Base-by-base conservation (phyloP, 192 early-diverging fungal genomes). In the Dissophora globulifera region DNA sequence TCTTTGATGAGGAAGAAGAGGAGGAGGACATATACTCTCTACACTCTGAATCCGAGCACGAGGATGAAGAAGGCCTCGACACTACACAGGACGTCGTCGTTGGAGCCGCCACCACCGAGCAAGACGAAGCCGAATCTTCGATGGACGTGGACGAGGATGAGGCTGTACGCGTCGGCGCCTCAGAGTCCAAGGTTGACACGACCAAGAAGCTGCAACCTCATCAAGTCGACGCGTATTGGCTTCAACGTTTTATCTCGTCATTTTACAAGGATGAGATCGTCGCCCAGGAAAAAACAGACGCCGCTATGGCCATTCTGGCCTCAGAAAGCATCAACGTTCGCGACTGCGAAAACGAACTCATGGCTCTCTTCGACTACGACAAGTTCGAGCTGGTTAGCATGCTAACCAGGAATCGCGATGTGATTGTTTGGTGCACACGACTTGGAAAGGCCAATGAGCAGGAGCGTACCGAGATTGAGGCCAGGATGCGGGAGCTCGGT, bases 221-320 rank as follows among this genome's bases (percentile, higher is more conserved):
- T 78, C 92, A 94, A 50, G 86, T 99, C 49, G 98, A 99, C 79
- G 93, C 96, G 8, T 99, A 98, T 74, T 99, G 95, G 95, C 86
- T 97, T 7, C 98, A 98, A 69, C 91, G 96, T 33, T 85, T 87
- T 30, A 85, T 99, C 27, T 82, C 93, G 25, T 67, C 83, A n/a
- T 86, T 91, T 61, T 97, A 94, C 81, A 61, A 86, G 12, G 98
- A 98, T 72, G 89, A 95, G 0, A 89, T 90, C 57, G 82, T 84
- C 10, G 93, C 96, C 20, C 96, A 96, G 81, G 88, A 92, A 51
- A 99, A 99, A 82, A 90, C 98, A 0, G 79, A 81, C 0, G 83
- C 79, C 16, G 93, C 94, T 0, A 80, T 94, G 62, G 83, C 86
- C 2, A 87, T 98, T 29, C 81, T 99, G 22, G 68, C 83, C 10